These are phyloP conservation scores for Chlorociboria aeruginascens DNA, from an alignment of 495 filamentous ascomycete species.

Conservation along the genomic window DNA sequence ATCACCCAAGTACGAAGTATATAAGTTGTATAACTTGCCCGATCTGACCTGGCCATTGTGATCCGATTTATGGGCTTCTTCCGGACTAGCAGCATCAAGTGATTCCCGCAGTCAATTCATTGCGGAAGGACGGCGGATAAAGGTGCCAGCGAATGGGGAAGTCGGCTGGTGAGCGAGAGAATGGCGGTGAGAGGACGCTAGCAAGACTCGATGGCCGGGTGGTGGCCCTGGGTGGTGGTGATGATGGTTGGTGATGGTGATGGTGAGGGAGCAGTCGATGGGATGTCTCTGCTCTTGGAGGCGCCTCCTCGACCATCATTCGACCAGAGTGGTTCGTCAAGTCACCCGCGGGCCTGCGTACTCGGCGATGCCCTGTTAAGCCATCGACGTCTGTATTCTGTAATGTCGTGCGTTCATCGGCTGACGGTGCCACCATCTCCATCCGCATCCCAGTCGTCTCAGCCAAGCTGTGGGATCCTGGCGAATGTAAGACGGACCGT, in stretches of 20 bases:
- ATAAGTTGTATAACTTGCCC: background rate
- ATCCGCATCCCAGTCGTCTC: slow-evolving; percentile 8
- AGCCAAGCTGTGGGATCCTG: slow-evolving; percentile 10
- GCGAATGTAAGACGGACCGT: slow-evolving; percentile 14
- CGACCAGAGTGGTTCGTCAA: background rate
- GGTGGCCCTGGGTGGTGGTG: too few relatives aligned
- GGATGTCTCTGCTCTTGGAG: background rate
- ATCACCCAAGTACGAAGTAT: background rate
- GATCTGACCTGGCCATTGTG: background rate
- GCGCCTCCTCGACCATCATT: background rate
- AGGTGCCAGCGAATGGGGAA: slow-evolving; percentile 1
- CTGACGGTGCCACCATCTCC: slow-evolving; percentile 1
- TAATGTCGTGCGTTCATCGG: slow-evolving; percentile 15
- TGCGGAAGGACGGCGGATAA: background rate
- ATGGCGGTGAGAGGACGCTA: slow-evolving; percentile 16
- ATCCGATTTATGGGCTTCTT: background rate
- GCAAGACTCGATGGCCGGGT: background rate
- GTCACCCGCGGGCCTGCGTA: background rate
- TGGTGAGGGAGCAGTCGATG: background rate
- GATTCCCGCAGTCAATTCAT: too few relatives aligned
- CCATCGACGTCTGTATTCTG: background rate
- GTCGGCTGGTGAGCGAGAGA: slow-evolving; percentile 1
- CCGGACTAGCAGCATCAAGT: background rate
- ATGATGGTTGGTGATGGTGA: background rate
- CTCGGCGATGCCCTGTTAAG: too few relatives aligned